phyloP scores from a whole-genome alignment of 441 rosid genomes.

The Brassica balearica region DNA sequence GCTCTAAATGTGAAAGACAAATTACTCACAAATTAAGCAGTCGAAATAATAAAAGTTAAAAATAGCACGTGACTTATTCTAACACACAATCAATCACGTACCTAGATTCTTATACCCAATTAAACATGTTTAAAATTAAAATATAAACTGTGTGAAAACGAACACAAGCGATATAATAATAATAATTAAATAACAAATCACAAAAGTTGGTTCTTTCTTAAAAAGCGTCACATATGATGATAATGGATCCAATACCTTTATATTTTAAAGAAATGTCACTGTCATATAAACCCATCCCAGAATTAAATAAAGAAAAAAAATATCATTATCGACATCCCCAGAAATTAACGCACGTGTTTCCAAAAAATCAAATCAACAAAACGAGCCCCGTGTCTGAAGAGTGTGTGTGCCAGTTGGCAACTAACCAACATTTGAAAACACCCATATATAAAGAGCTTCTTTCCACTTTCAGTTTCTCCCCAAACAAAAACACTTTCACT shows the following conservation, averaged over 20 bases:
- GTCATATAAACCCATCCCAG: background rate
- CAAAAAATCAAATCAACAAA: background rate
- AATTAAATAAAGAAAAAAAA: background rate
- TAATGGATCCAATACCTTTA: conserved; percentile 8
- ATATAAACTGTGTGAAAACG: conserved; percentile 12
- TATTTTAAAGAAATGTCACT: background rate
- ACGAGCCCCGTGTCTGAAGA: conserved; percentile 51
- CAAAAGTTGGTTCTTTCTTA: background rate
- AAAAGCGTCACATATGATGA: conserved; percentile 31
- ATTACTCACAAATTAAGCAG: background rate
- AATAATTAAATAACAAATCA: background rate
- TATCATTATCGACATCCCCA: background rate
- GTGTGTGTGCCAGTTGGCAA: conserved; percentile 42
- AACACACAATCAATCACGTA: conserved; percentile 27
- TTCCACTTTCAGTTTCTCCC: conserved; percentile 30
- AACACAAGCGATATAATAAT: background rate
- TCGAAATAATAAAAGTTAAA: conserved; percentile 4
- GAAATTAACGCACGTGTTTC: conserved; percentile 41
- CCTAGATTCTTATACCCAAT: conserved; percentile 26
- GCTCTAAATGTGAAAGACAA: conserved; percentile 19
- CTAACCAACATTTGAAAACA: background rate
- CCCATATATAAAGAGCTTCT: conserved; percentile 34
- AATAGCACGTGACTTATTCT: conserved; percentile 32
- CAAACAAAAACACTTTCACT: background rate
- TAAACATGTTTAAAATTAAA: conserved; percentile 38